These are phyloP conservation scores for Spergularia marina DNA, from an alignment of 148 eudicot species.

Conservation along the genomic window DNA sequence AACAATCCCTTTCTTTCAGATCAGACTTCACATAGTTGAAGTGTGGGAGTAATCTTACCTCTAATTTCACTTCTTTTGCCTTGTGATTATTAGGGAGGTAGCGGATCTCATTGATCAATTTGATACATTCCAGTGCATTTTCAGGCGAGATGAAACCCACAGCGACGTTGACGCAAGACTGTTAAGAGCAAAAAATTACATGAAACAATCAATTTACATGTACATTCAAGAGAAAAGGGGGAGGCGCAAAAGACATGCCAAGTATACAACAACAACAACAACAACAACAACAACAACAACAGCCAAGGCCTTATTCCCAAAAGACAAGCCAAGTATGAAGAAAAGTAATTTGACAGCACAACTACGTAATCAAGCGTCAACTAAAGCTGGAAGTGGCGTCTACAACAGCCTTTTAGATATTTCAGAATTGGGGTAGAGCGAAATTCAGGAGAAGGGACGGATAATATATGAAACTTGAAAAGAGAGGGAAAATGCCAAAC, in stretches of 20 bases:
- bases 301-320: neutral
- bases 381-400: too few relatives aligned
- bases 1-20: neutral
- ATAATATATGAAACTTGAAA: too few relatives aligned
- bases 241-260: neutral
- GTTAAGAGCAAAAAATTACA: conserved; percentile 22
- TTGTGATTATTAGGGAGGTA: conserved; percentile 64
- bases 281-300: too few relatives aligned
- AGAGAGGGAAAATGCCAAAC: too few relatives aligned
- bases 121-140: conserved; percentile 69
- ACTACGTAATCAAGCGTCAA: too few relatives aligned
- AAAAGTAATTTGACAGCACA: too few relatives aligned
- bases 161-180: conserved; percentile 76
- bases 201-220: neutral
- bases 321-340: neutral
- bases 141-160: conserved; percentile 89
- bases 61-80: conserved; percentile 53
- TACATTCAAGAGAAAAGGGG: neutral
- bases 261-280: neutral
- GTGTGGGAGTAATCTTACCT: conserved; percentile 40
- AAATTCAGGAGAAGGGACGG: too few relatives aligned
- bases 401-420: too few relatives aligned
- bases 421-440: too few relatives aligned
- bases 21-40: neutral
- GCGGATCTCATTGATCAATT: conserved; percentile 63